Base-by-base conservation (phyloP, 2,329 filamentous ascomycete genomes). In the Talaromyces pinophilus region DNA sequence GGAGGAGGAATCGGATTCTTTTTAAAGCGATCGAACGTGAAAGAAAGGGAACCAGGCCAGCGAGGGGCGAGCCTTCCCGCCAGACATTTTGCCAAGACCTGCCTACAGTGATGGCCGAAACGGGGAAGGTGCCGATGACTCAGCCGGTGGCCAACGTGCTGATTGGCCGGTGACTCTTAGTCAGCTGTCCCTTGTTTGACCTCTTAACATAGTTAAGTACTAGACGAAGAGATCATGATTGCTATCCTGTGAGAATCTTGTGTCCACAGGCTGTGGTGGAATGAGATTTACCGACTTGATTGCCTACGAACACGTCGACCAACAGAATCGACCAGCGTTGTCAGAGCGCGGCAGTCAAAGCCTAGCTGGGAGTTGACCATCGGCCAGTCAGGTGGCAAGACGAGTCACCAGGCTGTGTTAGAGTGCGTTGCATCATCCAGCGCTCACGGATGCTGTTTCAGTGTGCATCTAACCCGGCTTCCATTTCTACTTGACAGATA, bases 101-200 rank as follows among this genome's bases (percentile, higher is more conserved):
- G 52, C 5, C 30, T 30, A 35, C 54, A 38, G 33, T 25, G 11
- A 38, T 8, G 11, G 38, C 57, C 57, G n/a, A 46, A 73, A 75
- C 70, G 65, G 70, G 69, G 70, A 70, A 71, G 71, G 71, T 70
- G 68, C 17, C 13, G 55, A 59, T 69, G 65, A 69, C 59, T 69
- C 66, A 69, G 66, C 67, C 50, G 2, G 67, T 69, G 67, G 67
- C 67, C 59, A 69, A 67, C 33, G 42, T 38, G 17, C 1, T 69
- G 60, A 69, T 64, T 69, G 67, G 67, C 54, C 11, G 8, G 42
- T 7, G 2, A 0, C 22, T 60, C 40, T 60, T 60, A 60, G 57
- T 46, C 57, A 60, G 19, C 57, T 10, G 22, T 46, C 57, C 25
- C 35, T 33, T 46, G 40, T 44, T 46, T 44, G 28, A 60, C 5